Evolutionary conservation across 345 rosid species (phyloP).

Genomic region (Jatropha curcas): DNA sequence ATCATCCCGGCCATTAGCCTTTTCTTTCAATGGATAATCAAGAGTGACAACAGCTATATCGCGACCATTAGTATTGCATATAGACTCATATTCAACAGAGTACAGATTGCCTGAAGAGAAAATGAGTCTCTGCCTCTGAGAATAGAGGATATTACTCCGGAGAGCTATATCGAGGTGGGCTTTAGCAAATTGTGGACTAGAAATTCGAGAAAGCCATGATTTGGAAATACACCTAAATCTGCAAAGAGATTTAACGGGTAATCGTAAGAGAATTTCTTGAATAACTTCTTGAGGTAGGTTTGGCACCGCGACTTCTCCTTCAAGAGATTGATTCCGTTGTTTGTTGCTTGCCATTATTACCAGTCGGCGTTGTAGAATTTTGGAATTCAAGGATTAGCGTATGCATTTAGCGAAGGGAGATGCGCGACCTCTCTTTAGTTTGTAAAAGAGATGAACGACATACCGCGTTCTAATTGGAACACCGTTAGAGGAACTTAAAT

Average conservation of each 20-base stretch:
- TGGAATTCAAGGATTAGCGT: no score
- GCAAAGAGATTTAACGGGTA: slow-evolving; percentile 8
- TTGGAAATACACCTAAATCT: slow-evolving; percentile 11
- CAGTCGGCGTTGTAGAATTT: no score
- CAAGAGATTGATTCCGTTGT: neutral
- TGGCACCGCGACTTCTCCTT: neutral
- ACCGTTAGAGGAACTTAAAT: no score
- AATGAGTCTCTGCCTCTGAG: slow-evolving; percentile 16
- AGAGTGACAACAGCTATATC: slow-evolving; percentile 23
- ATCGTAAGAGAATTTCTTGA: neutral
- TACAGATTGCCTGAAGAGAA: slow-evolving; percentile 17
- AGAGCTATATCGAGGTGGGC: slow-evolving; percentile 12
- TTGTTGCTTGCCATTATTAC: neutral
- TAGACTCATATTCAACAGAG: slow-evolving; percentile 20
- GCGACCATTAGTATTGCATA: neutral
- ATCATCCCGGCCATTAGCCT: neutral
- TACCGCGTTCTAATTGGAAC: no score
- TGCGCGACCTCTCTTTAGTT: no score
- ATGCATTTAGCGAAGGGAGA: no score
- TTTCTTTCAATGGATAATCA: neutral
- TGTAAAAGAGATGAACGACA: no score
- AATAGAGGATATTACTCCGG: neutral
- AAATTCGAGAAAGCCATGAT: neutral
- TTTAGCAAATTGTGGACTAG: slow-evolving; percentile 30
- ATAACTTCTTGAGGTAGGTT: slow-evolving; percentile 6